Conservation (phyloP, 163 green algal species). For the Smithsoniella earleae region DNA sequence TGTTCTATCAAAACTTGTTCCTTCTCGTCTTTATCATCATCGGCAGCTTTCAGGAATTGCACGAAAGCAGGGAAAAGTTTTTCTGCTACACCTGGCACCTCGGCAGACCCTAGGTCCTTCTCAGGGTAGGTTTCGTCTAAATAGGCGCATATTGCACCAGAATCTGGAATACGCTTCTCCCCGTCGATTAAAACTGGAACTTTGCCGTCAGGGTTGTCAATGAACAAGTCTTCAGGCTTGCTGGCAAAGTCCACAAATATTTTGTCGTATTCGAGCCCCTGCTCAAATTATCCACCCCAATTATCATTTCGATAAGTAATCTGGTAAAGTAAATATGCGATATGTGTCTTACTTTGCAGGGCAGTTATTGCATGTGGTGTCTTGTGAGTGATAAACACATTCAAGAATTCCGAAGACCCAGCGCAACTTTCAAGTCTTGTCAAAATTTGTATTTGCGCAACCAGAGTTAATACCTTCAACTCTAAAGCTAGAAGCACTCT, state of each 20-base stretch:
- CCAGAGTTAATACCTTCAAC: not conserved
- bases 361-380: not conserved
- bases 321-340: no score
- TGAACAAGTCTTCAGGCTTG: slow-evolving; percentile 24
- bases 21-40: not conserved
- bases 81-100: slow-evolving; percentile 22
- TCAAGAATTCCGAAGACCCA: no score
- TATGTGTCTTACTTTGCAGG: not conserved
- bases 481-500: not conserved
- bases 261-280: slow-evolving; percentile 25
- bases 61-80: slow-evolving; percentile 26
- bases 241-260: not conserved
- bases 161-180: not conserved
- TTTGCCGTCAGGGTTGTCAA: slow-evolving; percentile 16
- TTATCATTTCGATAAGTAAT: no score
- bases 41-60: not conserved
- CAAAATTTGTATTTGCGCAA: not conserved
- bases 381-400: not conserved
- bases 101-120: not conserved
- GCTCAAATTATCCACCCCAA: not conserved
- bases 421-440: no score
- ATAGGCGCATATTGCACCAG: not conserved
- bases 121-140: slow-evolving; percentile 1
- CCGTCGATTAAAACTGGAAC: slow-evolving; percentile 8
- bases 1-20: slow-evolving; percentile 8